Base-by-base conservation (phyloP, 2,329 filamentous ascomycete genomes). In the Diaporthe sp. region DNA sequence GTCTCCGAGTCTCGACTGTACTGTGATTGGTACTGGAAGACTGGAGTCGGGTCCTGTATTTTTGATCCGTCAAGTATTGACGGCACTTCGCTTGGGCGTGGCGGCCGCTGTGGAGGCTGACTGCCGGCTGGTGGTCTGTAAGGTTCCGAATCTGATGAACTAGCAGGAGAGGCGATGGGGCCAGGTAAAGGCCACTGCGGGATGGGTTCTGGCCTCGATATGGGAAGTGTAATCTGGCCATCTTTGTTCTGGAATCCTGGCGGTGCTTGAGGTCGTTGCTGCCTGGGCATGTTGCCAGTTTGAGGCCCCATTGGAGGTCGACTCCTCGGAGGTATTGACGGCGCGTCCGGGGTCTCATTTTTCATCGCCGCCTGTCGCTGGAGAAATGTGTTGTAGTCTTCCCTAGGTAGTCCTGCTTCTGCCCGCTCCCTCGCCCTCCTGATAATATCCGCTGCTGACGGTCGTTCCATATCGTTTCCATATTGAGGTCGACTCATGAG, bases 51-150 rank as follows among this genome's bases (percentile, higher is more conserved):
- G 8, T 91, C 89, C 81, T 92, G 89, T 20, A 90, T 80, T 75
- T 85, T 87, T 53, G 90, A 89, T 74, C 86, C 85, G 78, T 92
- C 90, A 34, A 91, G 82, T 47, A 92, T 88, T 0, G 90, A 92
- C 13, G 90, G 90, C 2, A 92, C 89, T 76, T 86, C 82, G 78
- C 90, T 92, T 10, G 91, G 91, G 51, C 91, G 87, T 15, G 90
- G 90, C 13, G 91, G 91, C 77, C 91, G 86, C 80, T 88, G 89
- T 28, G 91, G 91, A 34, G 90, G 86, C 53, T 87, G 84, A 76
- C 85, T 85, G 61, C 87, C 87, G n/a, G 86, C 83, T 22, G 89
- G 87, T 72, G 89, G 87, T 79, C 86, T 85, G 77, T 90, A 91
- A 28, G 86, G 84, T 71, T 86, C 84, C 25, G 82, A 72, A 55